A percentile compares a stretch with the other conserved stretches of the same genome.
These are phyloP conservation scores for Polyporus arcularius DNA, from an alignment of 768 basidiomycete species.

Conservation along the genomic window DNA sequence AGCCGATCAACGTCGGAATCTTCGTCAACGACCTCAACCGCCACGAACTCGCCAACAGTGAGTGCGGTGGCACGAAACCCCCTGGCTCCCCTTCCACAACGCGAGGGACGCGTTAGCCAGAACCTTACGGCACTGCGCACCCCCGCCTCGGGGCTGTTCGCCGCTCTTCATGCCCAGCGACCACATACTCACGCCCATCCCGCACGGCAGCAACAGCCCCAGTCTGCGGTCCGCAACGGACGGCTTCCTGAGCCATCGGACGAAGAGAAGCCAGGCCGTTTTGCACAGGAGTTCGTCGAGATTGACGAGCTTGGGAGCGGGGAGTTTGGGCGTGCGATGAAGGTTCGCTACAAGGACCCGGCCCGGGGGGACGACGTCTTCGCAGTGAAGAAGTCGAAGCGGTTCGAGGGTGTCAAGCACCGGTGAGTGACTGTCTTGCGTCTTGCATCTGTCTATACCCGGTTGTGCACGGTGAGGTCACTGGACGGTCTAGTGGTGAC, in stretches of 20 bases:
- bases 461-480: neutral
- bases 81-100: neutral
- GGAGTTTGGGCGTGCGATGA: constrained; percentile 92
- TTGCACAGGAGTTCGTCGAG: constrained; percentile 80
- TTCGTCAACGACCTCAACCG: constrained; percentile 46
- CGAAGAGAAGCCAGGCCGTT: constrained; percentile 61
- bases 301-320: constrained; percentile 85
- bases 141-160: constrained; percentile 15
- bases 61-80: constrained; percentile 12
- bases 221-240: neutral
- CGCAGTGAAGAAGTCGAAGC: constrained; percentile 94
- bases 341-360: constrained; percentile 63
- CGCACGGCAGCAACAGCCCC: constrained; percentile 16
- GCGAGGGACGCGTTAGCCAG: constrained; percentile 10
- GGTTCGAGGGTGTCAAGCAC: constrained; percentile 88
- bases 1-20: constrained; percentile 58
- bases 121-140: constrained; percentile 7
- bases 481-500: neutral
- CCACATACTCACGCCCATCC: constrained; percentile 23
- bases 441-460: neutral
- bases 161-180: constrained; percentile 7
- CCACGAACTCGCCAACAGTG: constrained; percentile 27
- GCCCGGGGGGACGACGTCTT: constrained; percentile 44
- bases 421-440: constrained; percentile 53
- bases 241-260: constrained; percentile 30